Conservation (phyloP, 1,284 basidiomycete genomes). For the Ceratobasidium sp. region DNA sequence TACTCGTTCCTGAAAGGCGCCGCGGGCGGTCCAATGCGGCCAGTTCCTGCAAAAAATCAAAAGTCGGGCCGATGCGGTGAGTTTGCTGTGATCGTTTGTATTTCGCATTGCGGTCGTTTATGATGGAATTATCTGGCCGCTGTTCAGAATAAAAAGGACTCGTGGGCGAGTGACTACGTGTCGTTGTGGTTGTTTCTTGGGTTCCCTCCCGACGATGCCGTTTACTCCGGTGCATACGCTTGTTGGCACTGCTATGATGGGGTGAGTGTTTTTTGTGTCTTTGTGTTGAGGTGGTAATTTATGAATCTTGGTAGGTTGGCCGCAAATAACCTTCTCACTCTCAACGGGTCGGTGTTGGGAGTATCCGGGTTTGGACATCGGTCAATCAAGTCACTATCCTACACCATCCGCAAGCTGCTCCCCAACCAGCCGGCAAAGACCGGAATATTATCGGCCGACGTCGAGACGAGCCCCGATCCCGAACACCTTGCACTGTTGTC, state of each 20-base stretch:
- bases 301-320: background rate
- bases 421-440: background rate
- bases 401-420: background rate
- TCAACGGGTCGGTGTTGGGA: conserved; percentile 34
- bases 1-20: background rate
- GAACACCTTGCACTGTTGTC: conserved; percentile 34
- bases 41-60: background rate
- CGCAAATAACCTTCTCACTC: conserved; percentile 20
- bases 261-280: background rate
- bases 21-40: conserved; percentile 9
- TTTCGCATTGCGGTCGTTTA: conserved; percentile 5
- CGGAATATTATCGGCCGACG: background rate
- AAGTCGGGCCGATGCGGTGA: background rate
- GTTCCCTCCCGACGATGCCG: conserved; percentile 14
- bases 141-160: conserved; percentile 1
- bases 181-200: background rate
- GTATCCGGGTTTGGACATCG: conserved; percentile 35
- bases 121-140: background rate
- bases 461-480: conserved; percentile 16
- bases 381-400: background rate
- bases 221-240: conserved; percentile 35
- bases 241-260: conserved; percentile 37
- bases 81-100: background rate
- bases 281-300: background rate
- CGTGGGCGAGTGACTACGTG: background rate